Evolutionary conservation across 2,329 filamentous ascomycete species (phyloP).

Genomic region (Trichoderma sp.): DNA sequence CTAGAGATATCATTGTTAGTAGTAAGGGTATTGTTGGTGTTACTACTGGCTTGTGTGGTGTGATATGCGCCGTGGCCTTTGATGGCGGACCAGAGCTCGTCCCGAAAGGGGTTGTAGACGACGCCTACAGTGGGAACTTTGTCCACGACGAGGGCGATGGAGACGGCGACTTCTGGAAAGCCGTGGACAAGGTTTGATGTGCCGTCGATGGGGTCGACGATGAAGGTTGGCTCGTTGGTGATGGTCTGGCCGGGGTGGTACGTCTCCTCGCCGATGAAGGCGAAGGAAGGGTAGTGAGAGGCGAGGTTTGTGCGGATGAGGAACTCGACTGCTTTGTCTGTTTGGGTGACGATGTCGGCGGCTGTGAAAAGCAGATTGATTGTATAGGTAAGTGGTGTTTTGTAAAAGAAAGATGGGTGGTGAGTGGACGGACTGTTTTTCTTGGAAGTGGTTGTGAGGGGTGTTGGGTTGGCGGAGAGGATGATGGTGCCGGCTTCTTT

Average conservation of each 20-base stretch:
- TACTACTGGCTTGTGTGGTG: neutral
- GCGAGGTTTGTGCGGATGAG: neutral
- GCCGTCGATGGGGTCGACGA: conserved; percentile 1
- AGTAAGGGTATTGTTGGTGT: neutral
- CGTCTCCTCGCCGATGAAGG: neutral
- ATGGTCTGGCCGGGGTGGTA: neutral
- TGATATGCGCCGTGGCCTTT: neutral
- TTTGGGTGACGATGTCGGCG: neutral
- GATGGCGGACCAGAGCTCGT: neutral
- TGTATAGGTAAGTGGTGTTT: neutral
- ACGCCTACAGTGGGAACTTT: neutral
- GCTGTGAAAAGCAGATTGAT: neutral
- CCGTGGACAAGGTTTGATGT: neutral
- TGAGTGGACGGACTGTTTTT: neutral
- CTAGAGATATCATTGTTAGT: neutral
- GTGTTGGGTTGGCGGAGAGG: neutral
- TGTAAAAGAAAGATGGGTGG: neutral
- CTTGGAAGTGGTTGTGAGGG: neutral
- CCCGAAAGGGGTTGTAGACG: neutral
- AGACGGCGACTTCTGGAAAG: neutral
- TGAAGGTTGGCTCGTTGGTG: neutral
- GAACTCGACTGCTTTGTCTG: neutral
- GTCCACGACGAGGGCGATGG: neutral
- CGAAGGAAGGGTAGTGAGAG: neutral
- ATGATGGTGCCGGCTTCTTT: neutral